Evolutionary conservation across 1,284 basidiomycete genomes (phyloP).

Genomic region (Ustilago sp.): DNA sequence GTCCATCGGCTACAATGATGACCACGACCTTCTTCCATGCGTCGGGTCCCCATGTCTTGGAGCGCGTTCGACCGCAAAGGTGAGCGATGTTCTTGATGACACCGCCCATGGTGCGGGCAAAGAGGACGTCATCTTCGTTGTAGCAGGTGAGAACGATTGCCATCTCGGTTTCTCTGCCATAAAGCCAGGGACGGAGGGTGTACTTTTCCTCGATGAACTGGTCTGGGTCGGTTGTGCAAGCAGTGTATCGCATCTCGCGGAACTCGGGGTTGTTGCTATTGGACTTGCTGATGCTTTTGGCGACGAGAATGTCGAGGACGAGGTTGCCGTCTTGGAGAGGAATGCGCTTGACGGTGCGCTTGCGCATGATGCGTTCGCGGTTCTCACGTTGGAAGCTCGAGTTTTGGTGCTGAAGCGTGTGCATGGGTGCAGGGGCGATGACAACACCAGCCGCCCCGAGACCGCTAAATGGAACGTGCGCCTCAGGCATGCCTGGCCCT

Average conservation of each 20-base stretch:
- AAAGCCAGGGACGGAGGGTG: conserved; percentile 85
- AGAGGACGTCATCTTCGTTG: conserved; percentile 92
- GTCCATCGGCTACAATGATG: conserved; percentile 89
- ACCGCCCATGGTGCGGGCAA: conserved; percentile 92
- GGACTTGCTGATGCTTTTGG: conserved; percentile 69
- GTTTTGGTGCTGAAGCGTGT: conserved; percentile 25
- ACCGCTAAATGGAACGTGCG: conserved; percentile 18
- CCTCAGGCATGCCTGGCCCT: conserved; percentile 29
- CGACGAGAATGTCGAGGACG: conserved; percentile 69
- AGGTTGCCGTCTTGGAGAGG: conserved; percentile 69
- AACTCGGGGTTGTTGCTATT: conserved; percentile 82
- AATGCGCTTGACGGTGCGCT: conserved; percentile 70
- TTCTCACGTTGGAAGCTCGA: conserved; percentile 35
- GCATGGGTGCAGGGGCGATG: conserved; percentile 44
- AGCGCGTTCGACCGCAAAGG: conserved; percentile 90
- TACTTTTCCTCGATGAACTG: conserved; percentile 86
- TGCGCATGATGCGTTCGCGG: conserved; percentile 56
- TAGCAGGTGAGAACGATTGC: conserved; percentile 85
- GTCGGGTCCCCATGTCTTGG: conserved; percentile 93
- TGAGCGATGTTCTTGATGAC: conserved; percentile 78
- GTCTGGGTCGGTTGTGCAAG: conserved; percentile 75
- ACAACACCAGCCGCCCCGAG: conserved; percentile 40
- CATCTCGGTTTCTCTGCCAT: conserved; percentile 82
- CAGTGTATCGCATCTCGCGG: conserved; percentile 75
- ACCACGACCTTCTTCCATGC: conserved; percentile 86